Percentiles rank a stretch among this genome's conserved stretches.
Conservation (phyloP, 768 basidiomycete genomes). For the Lactifluus echinatus region DNA sequence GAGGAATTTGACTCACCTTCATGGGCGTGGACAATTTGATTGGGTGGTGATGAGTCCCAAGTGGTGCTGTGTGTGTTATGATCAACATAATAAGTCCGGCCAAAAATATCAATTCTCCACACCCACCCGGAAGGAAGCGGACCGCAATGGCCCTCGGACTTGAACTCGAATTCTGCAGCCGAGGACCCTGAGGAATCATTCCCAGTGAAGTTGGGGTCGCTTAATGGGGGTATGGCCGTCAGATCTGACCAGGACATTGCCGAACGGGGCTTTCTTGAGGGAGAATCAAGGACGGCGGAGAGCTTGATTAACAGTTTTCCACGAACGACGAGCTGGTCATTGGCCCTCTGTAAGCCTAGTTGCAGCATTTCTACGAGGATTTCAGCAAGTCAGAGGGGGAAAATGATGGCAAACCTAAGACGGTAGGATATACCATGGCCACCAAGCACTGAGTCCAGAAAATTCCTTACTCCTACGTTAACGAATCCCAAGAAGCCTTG, state of each 20-base stretch:
- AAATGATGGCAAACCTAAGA: not conserved
- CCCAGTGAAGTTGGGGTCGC: conserved; percentile 50
- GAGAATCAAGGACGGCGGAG: conserved; percentile 80
- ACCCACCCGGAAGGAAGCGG: conserved; percentile 92
- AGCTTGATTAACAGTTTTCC: conserved; percentile 96
- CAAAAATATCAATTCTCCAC: conserved; percentile 92
- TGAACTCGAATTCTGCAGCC: conserved; percentile 51
- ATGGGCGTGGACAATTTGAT: conserved; percentile 57
- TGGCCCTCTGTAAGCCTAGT: conserved; percentile 95
- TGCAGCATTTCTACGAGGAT: conserved; percentile 74
- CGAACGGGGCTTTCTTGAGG: conserved; percentile 77
- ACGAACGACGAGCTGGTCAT: conserved; percentile 95
- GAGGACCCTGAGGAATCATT: conserved; percentile 36
- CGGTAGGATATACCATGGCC: conserved; percentile 65
- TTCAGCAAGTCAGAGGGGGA: not conserved
- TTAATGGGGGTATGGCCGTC: conserved; percentile 47
- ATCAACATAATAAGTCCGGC: conserved; percentile 95
- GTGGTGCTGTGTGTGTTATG: conserved; percentile 97
- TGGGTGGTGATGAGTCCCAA: conserved; percentile 88
- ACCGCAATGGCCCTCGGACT: conserved; percentile 92
- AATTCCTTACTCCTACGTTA: conserved; percentile 86
- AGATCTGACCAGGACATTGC: conserved; percentile 51
- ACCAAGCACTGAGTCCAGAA: conserved; percentile 83
- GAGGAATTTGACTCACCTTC: conserved; percentile 77
- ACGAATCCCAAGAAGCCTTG: conserved; percentile 98